A percentile compares a stretch with the other conserved stretches of the same genome.
Evolutionary conservation across 2,329 filamentous ascomycete species (phyloP).

Genomic region (Exophiala viscosa): DNA sequence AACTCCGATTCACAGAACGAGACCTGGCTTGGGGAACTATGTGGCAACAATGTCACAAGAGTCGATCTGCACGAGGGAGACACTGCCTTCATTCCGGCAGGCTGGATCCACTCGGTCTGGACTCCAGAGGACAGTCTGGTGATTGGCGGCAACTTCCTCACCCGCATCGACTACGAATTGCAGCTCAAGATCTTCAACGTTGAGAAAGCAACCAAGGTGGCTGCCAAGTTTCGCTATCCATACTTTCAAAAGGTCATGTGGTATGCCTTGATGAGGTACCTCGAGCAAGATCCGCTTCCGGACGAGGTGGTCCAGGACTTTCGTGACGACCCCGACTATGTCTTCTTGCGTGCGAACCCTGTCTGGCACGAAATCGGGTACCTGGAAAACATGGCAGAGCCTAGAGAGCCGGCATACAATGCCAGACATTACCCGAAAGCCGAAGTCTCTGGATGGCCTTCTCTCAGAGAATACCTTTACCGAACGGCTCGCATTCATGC

Average conservation of each 20-base stretch:
- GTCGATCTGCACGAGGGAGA: conserved; percentile 64
- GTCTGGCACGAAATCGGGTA: conserved; percentile 58
- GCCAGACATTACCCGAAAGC: conserved; percentile 60
- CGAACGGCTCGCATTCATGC: conserved; percentile 60
- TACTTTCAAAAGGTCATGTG: conserved; percentile 66
- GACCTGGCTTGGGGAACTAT: conserved; percentile 60
- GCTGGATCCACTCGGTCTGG: conserved; percentile 70
- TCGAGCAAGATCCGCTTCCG: conserved; percentile 62
- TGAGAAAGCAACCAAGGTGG: conserved; percentile 64
- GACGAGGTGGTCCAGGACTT: conserved; percentile 53
- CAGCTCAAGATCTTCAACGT: conserved; percentile 64
- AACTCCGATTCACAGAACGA: conserved; percentile 63
- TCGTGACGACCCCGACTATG: conserved; percentile 50
- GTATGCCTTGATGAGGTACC: conserved; percentile 62
- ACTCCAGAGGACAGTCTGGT: conserved; percentile 66
- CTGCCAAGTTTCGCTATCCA: conserved; percentile 63
- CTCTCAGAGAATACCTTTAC: conserved; percentile 59
- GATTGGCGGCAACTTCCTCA: conserved; percentile 68
- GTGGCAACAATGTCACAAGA: conserved; percentile 62
- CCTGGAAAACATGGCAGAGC: conserved; percentile 48
- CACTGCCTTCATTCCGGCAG: conserved; percentile 67
- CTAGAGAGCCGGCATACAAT: conserved; percentile 54
- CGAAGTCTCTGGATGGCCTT: conserved; percentile 58
- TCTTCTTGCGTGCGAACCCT: conserved; percentile 53
- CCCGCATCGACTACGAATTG: conserved; percentile 61